These are phyloP conservation scores for Penicillium sp. DNA, from an alignment of 2,329 filamentous ascomycete genomes.

Conservation along the genomic window DNA sequence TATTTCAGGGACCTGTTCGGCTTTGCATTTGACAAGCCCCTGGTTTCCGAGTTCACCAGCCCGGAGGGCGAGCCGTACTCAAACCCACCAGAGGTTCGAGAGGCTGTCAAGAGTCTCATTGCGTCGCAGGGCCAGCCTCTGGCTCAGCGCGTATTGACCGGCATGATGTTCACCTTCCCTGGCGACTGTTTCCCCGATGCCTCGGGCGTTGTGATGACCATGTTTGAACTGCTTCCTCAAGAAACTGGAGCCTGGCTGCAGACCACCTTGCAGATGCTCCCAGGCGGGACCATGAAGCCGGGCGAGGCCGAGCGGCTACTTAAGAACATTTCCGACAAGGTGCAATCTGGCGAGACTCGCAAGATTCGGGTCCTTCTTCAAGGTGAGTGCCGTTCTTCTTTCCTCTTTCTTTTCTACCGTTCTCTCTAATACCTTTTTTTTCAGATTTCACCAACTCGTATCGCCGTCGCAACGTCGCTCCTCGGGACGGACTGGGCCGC, in stretches of 20 bases:
- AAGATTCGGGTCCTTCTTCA: constrained; percentile 84
- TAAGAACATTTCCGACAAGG: constrained; percentile 73
- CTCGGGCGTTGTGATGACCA: constrained; percentile 81
- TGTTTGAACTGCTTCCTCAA: constrained; percentile 82
- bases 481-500: constrained; percentile 82
- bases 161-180: constrained; percentile 99
- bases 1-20: constrained; percentile 88
- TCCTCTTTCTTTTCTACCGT: neutral
- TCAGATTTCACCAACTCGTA: constrained; percentile 92
- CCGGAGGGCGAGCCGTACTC: constrained; percentile 57
- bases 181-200: constrained; percentile 93
- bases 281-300: constrained; percentile 74
- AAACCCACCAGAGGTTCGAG: constrained; percentile 68
- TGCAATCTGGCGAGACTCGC: constrained; percentile 66
- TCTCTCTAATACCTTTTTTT: neutral
- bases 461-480: constrained; percentile 89
- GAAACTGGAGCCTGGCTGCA: constrained; percentile 81
- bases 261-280: constrained; percentile 77
- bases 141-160: constrained; percentile 85
- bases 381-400: constrained; percentile 29
- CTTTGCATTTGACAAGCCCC: constrained; percentile 73
- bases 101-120: constrained; percentile 70
- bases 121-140: constrained; percentile 69
- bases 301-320: constrained; percentile 79
- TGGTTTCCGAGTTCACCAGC: constrained; percentile 57